phyloP scores from a whole-genome alignment of 306 rosid genomes.

The Acacia acuminata region DNA sequence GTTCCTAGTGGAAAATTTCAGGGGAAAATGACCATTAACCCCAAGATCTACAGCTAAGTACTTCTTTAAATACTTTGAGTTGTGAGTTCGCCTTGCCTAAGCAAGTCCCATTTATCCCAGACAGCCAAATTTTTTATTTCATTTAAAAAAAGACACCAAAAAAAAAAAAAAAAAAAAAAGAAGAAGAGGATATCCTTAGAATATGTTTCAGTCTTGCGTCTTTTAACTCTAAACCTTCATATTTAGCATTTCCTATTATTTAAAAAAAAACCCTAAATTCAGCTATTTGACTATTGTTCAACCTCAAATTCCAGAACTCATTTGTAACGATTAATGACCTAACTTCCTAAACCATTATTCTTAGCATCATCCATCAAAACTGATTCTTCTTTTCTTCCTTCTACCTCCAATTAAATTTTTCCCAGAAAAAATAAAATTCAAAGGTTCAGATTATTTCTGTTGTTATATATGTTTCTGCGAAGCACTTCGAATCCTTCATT shows the following conservation, averaged over 20 bases:
- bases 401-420: background rate
- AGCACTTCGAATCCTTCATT: background rate
- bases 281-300: conserved; percentile 33
- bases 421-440: background rate
- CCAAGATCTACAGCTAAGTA: background rate
- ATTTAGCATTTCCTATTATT: conserved; percentile 25
- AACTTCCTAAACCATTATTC: background rate
- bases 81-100: background rate
- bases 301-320: conserved; percentile 24
- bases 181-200: background rate
- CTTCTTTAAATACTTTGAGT: background rate
- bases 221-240: background rate
- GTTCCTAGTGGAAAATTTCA: no score
- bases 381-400: background rate
- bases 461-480: background rate
- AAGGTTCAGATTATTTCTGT: background rate
- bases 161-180: no score
- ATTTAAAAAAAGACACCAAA: background rate
- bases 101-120: background rate
- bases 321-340: background rate
- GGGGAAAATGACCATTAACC: no score
- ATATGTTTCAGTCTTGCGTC: background rate
- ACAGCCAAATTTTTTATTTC: background rate
- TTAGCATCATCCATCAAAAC: background rate
- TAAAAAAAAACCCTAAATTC: conserved; percentile 8